Evolutionary conservation across 176 grass and related monocot genomes (phyloP), one percentile per base, ranked within the genome.

Genomic region (Cenchrus purpureus): DNA sequence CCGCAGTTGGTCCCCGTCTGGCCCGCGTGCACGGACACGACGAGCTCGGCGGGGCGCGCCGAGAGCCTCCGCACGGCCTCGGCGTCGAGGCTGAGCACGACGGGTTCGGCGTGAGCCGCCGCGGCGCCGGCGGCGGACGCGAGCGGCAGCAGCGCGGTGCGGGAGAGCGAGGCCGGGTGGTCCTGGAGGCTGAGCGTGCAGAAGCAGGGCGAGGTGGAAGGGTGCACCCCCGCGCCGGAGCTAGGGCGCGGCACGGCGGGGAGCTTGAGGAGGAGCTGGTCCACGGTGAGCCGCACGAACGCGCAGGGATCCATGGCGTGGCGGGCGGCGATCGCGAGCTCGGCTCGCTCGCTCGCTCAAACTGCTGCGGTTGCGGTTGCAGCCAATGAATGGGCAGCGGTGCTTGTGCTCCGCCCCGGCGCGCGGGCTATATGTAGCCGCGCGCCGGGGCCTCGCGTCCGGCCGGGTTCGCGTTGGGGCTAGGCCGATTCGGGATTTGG

Each of bases 211-310:
- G 88, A 89, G 13, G 81, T 51, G 51, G 93, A 87, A 0, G 97
- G 93, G 83, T 98, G 91, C 52, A 98, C 88, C 37, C 93, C 93
- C 10, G 87, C 82, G 63, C 74, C 77, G 67, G 84, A 86, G 65
- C 51, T 86, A 7, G 84, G 79, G 82, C 84, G 88, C 46, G 91
- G 79, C 82, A 92, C 78, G 19, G 90, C 43, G 12, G 97, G 97
- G 2, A 98, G 82, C 81, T 95, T 98, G 37, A 98, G 78, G 9
- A 89, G 90, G 70, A 98, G 89, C 55, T 92, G 89, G 54, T 96
- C 97, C 50, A 98, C 87, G 40, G 88, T 94, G 44, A 98, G 89
- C 48, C 86, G 91, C 62, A 95, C 91, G 77, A 98, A 98, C 17
- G 91, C 78, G 89, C 97, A 95, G n/a, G 97, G 97, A 87, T 98